These are phyloP conservation scores for Cajanus cajan DNA, from an alignment of 306 rosid species.

Conservation along the genomic window DNA sequence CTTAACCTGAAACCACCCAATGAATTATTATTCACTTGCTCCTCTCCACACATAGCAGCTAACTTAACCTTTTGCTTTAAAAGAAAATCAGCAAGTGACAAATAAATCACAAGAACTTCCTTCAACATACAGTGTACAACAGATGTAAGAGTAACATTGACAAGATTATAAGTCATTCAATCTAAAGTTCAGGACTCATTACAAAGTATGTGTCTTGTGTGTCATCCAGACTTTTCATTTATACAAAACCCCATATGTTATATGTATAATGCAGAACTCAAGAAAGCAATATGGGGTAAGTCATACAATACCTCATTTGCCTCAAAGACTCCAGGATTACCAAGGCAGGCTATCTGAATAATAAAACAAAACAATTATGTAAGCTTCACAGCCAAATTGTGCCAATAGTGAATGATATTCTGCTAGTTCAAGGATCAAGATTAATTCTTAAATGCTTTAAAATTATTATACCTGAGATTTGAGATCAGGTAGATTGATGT, in stretches of 20 bases:
- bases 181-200: not conserved
- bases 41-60: slow-evolving; percentile 24
- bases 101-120: slow-evolving; percentile 12
- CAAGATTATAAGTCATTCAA: slow-evolving; percentile 6
- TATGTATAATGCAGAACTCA: not conserved
- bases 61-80: slow-evolving; percentile 14
- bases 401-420: not conserved
- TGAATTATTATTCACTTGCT: slow-evolving; percentile 6
- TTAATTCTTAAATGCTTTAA: slow-evolving; percentile 12
- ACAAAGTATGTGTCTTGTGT: not conserved
- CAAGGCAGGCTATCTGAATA: slow-evolving; percentile 69
- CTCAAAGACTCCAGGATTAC: slow-evolving; percentile 85
- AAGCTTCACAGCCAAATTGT: slow-evolving; percentile 3
- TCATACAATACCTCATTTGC: slow-evolving; percentile 78
- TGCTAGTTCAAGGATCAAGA: not conserved
- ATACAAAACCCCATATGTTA: not conserved
- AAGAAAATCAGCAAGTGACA: slow-evolving; percentile 7
- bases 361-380: slow-evolving; percentile 16
- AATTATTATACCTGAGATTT: slow-evolving; percentile 67
- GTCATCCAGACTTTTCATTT: not conserved
- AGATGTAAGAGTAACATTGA: not conserved
- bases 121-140: slow-evolving; percentile 1
- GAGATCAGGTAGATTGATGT: slow-evolving; percentile 57
- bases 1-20: slow-evolving; percentile 64
- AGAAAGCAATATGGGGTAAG: slow-evolving; percentile 9